Conservation (phyloP, 371 early-diverging fungal genomes). For the Syncephalastrum racemosum region DNA sequence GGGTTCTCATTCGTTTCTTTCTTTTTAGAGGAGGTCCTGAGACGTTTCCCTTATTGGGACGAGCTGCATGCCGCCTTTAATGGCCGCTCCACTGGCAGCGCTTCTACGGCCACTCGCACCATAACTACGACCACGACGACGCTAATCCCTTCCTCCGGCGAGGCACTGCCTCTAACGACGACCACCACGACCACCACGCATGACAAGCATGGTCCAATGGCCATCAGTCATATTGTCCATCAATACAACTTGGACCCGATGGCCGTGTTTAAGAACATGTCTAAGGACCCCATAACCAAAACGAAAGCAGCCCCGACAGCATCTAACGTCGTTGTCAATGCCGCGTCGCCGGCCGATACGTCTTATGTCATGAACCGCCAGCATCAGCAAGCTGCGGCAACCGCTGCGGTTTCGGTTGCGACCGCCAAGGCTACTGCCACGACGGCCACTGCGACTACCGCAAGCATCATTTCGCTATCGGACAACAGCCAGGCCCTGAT, state of each 20-base stretch:
- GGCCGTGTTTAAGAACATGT: too few relatives aligned
- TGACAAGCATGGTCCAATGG: slow-evolving; percentile 37
- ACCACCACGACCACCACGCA: slow-evolving; percentile 11
- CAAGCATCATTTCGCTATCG: slow-evolving; percentile 13
- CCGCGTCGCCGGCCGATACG: too few relatives aligned
- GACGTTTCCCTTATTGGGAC: slow-evolving; percentile 52
- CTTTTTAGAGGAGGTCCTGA: slow-evolving; percentile 43
- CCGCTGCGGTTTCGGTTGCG: slow-evolving; percentile 14
- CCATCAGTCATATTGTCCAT: slow-evolving; percentile 46
- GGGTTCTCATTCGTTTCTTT: slow-evolving; percentile 11
- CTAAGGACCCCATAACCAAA: too few relatives aligned
- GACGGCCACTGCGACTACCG: slow-evolving; percentile 14
- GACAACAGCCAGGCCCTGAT: slow-evolving; percentile 18
- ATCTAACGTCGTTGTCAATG: too few relatives aligned
- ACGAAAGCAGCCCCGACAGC: too few relatives aligned
- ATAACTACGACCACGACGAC: slow-evolving; percentile 8
- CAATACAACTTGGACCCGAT: background rate
- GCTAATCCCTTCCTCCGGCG: background rate
- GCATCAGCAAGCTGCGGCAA: slow-evolving; percentile 17
- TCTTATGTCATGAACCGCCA: slow-evolving; percentile 10
- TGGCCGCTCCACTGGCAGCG: slow-evolving; percentile 11
- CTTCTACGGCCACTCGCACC: slow-evolving; percentile 9
- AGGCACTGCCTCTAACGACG: background rate
- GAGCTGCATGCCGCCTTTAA: slow-evolving; percentile 36
- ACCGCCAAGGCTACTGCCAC: slow-evolving; percentile 16